Conservation (phyloP, 2,329 filamentous ascomycete genomes). For the Penicillium paneum region DNA sequence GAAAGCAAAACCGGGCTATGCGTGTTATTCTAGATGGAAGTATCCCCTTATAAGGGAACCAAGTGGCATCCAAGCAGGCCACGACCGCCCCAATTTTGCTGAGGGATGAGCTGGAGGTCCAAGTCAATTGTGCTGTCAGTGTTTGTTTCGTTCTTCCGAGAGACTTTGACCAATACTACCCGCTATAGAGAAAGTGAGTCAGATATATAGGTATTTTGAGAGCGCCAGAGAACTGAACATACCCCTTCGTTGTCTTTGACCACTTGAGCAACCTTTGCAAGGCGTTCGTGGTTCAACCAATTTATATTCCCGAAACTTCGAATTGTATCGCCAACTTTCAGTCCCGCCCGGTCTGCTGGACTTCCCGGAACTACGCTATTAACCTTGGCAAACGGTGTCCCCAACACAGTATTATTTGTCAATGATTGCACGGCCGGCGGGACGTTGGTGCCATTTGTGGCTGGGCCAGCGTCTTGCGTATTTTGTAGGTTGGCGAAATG, state of each 20-base stretch:
- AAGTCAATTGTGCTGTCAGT: slow-evolving; percentile 53
- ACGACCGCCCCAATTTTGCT: slow-evolving; percentile 82
- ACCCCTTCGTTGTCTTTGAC: slow-evolving; percentile 89
- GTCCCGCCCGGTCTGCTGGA: slow-evolving; percentile 77
- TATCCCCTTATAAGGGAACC: slow-evolving; percentile 65
- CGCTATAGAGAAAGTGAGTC: slow-evolving; percentile 48
- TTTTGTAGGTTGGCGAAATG: slow-evolving; percentile 74
- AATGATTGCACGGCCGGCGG: slow-evolving; percentile 20
- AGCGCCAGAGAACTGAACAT: slow-evolving; percentile 38
- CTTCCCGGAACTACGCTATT: slow-evolving; percentile 76
- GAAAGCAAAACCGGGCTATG: not conserved
- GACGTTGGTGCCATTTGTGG: slow-evolving; percentile 22
- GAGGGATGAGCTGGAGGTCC: slow-evolving; percentile 69
- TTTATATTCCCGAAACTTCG: slow-evolving; percentile 82
- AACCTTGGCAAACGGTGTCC: slow-evolving; percentile 79
- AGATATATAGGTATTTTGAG: not conserved
- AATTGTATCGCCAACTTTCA: slow-evolving; percentile 77
- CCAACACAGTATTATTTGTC: slow-evolving; percentile 39
- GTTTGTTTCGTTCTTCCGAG: slow-evolving; percentile 46
- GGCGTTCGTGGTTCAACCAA: slow-evolving; percentile 76
- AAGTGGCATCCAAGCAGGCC: slow-evolving; percentile 90
- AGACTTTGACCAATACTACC: slow-evolving; percentile 66
- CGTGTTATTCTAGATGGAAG: not conserved
- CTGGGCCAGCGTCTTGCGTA: slow-evolving; percentile 42
- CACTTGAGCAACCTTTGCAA: slow-evolving; percentile 81